phyloP scores from a whole-genome alignment of 805 yeast genomes.

The Kodamaea laetipori region DNA sequence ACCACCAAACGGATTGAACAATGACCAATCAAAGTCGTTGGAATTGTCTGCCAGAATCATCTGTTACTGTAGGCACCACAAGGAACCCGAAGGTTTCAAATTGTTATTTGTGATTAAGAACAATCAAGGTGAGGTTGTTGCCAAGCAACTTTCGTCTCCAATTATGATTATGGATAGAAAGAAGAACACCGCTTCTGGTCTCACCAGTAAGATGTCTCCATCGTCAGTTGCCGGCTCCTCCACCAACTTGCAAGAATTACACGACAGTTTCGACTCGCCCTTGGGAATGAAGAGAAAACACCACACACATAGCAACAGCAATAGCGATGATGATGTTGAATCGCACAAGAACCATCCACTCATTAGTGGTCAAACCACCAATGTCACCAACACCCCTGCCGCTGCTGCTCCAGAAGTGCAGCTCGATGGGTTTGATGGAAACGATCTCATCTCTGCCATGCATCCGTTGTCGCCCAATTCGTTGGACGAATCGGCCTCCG shows the following conservation, averaged over 20 bases:
- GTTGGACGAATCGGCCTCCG: conserved; percentile 61
- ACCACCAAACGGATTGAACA: conserved; percentile 50
- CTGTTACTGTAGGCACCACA: conserved; percentile 95
- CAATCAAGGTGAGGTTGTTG: conserved; percentile 61
- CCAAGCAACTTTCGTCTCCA: conserved; percentile 67
- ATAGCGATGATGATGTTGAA: conserved; percentile 12
- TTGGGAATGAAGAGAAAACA: conserved; percentile 10
- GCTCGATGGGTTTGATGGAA: conserved; percentile 3
- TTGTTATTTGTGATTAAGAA: conserved; percentile 69
- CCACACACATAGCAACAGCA: conserved; percentile 14
- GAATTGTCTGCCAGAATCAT: conserved; percentile 75
- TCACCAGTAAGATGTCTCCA: conserved; percentile 19
- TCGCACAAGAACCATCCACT: conserved; percentile 1
- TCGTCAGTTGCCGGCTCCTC: conserved; percentile 24
- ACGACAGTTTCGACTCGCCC: conserved; percentile 6
- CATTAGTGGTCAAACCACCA: conserved; percentile 7
- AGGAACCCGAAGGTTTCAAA: conserved; percentile 82
- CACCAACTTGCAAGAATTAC: conserved; percentile 22
- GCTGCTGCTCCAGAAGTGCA: conserved; percentile 9
- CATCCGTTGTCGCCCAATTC: conserved; percentile 63
- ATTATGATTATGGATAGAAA: conserved; percentile 95
- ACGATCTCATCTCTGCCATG: conserved; percentile 7
- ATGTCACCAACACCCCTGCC: conserved; percentile 8
- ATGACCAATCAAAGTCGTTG: conserved; percentile 37
- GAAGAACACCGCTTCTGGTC: conserved; percentile 47